Base-by-base conservation (phyloP, 495 filamentous ascomycete species). In the Neurospora africana region DNA sequence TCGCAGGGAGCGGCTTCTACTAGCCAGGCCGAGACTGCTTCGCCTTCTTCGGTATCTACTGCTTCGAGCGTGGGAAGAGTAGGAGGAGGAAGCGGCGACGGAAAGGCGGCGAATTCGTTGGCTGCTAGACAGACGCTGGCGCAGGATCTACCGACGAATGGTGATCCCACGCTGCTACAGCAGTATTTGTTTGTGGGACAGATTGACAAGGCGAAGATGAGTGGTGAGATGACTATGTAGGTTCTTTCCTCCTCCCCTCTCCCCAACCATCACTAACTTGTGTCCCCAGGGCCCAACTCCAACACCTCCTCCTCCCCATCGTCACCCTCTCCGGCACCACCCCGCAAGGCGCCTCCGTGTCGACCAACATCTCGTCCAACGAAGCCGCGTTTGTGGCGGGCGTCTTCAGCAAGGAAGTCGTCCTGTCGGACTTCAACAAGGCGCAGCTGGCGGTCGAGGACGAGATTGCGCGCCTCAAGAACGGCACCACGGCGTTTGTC, bases 351-450 rank as follows among this genome's bases (percentile, higher is more conserved):
- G 74, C 81, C 69, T 70, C 74, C 3, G 78, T 92, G 71, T 86
- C 76, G 74, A 90, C 91, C 44, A 86, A 86, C 38, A 86, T 93
- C 30, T 88, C 89, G 9, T 84, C 85, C 19, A 86, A 88, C 79
- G 87, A 90, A 75, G 88, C 90, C 23, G 88, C 86, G 10, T 94
- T 93, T 69, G 87, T 94, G 58, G 84, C 83, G 30, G 91, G 91
- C 37, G 85, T 90, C 68, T 92, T 93, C 75, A 84, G 88, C 1
- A 79, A 85, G 33, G 77, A 83, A 47, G 79, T 83, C 27, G 74
- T 83, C 75, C 77, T 83, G 75, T 84, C 83, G 68, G 79, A 78
- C 43, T 81, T 83, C 30, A 75, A 78, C 38, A 68, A 78, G n/a
- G 80, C 85, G n/a, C 74, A 83, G 68, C 69, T 81, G 30, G 82